Base-by-base conservation (phyloP, 2,329 filamentous ascomycete species). In the Chaetomiaceae sp. region DNA sequence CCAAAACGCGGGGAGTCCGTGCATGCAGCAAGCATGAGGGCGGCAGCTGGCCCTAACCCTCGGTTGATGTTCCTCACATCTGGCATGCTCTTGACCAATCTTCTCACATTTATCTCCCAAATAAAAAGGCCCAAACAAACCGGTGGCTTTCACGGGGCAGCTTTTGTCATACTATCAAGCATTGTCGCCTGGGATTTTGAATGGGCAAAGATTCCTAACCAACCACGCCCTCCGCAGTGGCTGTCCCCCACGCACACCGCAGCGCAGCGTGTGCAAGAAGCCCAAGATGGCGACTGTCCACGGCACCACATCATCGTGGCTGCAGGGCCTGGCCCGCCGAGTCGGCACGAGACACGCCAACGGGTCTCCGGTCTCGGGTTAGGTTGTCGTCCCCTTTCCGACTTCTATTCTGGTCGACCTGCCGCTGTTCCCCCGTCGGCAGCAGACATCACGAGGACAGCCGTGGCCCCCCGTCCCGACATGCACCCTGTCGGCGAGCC, bases 401-500 rank as follows among this genome's bases (percentile, higher is more conserved):
- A 15, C 15, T 32, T 24, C 22, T 24, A 9, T 26, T 38, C 26
- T 32, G 24, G 27, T 19, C 20, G 3, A 33, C n/a, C 19, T 33
- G 29, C 24, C 11, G 20, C 14, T 42, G 2, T 34, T 27, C 9
- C 3, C 8, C 39, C 12, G 38, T 22, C 38, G 15, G 14, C 34
- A 20, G 12, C 6, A 9, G 34, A 10, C 7, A 18, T 42, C 45
- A 47, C 27, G 34, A 33, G 45, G 41, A 11, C 38, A 32, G 14
- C n/a, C 37, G 26, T 24, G 22, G 22, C 22, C 22, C 5, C 5
- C 6, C 22, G 9, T 6, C 5, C 6, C 22, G 9, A 11, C 38
- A 37, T 47, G 45, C 45, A 37, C 17, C 7, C 3, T 40, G 43
- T 46, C 44, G 33, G 44, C 33, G n/a, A 38, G 29, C 39, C 27